Evolutionary conservation across 1,284 basidiomycete species (phyloP).

Genomic region (Fomitopsis palustris): DNA sequence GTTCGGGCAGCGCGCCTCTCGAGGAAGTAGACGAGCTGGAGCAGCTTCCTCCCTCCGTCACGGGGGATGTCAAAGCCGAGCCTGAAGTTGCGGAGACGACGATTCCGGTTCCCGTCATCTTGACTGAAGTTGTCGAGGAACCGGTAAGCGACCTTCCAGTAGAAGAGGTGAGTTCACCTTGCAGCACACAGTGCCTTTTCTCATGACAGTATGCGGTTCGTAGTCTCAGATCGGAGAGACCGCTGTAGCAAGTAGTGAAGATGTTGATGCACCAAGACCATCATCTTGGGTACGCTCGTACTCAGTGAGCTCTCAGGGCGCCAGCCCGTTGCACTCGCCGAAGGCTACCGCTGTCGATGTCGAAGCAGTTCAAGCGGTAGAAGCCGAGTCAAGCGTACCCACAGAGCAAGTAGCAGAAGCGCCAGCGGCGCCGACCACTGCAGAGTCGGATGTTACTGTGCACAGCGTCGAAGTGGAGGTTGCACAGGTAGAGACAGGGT

Average conservation of each 20-base stretch:
- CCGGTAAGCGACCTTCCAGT: not conserved
- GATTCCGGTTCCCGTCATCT: slow-evolving; percentile 2
- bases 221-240: not conserved
- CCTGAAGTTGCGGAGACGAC: not conserved
- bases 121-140: slow-evolving; percentile 4
- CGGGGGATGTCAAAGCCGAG: not conserved
- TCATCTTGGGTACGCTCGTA: slow-evolving; percentile 36
- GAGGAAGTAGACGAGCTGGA: slow-evolving; percentile 25
- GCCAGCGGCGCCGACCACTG: not conserved
- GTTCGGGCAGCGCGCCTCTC: slow-evolving; percentile 23
- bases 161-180: not conserved
- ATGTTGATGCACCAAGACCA: slow-evolving; percentile 10
- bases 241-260: not conserved
- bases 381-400: not conserved
- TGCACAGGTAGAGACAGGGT: not conserved
- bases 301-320: slow-evolving; percentile 31
- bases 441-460: not conserved
- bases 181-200: not conserved
- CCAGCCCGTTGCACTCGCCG: slow-evolving; percentile 18
- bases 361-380: not conserved
- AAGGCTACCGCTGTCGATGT: not conserved
- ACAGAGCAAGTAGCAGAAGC: not conserved
- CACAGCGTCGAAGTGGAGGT: not conserved
- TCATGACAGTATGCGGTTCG: not conserved
- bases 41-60: slow-evolving; percentile 12